Evolutionary conservation across 2,329 filamentous ascomycete species (phyloP), one percentile per base, ranked within the genome.

Genomic region (Fusarium acutatum): DNA sequence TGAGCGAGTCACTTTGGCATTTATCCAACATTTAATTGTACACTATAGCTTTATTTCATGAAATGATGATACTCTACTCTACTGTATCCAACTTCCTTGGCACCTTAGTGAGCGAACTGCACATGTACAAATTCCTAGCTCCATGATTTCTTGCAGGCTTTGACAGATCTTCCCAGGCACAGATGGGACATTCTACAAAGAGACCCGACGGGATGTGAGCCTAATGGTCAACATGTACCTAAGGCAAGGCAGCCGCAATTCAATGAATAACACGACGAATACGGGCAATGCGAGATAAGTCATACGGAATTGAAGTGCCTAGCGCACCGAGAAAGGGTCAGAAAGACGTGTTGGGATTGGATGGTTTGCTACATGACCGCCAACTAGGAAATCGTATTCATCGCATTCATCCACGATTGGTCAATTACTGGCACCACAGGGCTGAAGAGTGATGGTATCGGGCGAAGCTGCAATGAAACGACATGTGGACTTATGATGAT

Each of bases 381-480:
- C n/a, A n/a, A 32, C 32, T 37, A 35, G 22, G 28, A 26, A 44
- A 54, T 71, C 77, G 77, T 76, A 78, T 78, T 77, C 64, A 47
- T 69, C 67, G 64, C 54, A 62, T 70, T 30, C 53, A 38, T 56
- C 69, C 68, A 62, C 71, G 69, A 77, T 77, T 78, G 77, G 77
- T 66, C 72, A 69, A 71, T 22, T 46, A 47, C 17, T n/a, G n/a
- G 18, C 18, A 24, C 47, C 46, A 37, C 54, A 72, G 65, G 68
- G 64, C 63, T 75, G 56, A 71, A 64, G 35, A 53, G 17, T 35
- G 26, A 32, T 64, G 53, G 24, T 40, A 43, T 46, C 50, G 60
- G 32, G n/a, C 53, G 15, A 63, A 56, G 47, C 67, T 57, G 58
- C 9, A 60, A 53, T 53, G 60, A 64, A 49, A 40, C 53, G 18